A percentile compares a stretch with the other conserved stretches of the same genome.
Evolutionary conservation across 495 filamentous ascomycete species (phyloP).

Genomic region (Podospora sp.): DNA sequence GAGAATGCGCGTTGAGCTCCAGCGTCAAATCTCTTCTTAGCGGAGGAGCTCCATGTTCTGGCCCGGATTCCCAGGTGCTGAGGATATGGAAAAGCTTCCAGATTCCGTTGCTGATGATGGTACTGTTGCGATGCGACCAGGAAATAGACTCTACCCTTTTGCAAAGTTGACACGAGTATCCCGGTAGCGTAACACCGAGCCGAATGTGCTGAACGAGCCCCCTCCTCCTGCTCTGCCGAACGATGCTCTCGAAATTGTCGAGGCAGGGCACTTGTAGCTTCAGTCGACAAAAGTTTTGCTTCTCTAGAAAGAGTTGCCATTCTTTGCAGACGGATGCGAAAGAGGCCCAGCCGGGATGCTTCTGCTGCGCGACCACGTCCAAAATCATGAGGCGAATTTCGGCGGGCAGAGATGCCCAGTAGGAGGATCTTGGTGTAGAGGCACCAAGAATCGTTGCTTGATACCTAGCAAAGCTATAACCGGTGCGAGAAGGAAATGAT

Average conservation of each 20-base stretch:
- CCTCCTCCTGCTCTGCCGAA: conserved; percentile 10
- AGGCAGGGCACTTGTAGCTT: conserved; percentile 32
- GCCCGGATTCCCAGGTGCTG: conserved; percentile 22
- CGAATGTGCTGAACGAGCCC: too few relatives aligned
- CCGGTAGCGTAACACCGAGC: too few relatives aligned
- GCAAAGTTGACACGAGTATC: conserved; percentile 28
- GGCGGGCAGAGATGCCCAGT: too few relatives aligned
- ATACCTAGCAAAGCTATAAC: too few relatives aligned
- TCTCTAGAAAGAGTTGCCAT: conserved; percentile 22
- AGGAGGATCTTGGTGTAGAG: too few relatives aligned
- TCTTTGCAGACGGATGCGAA: conserved; percentile 22
- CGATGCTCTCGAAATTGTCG: conserved; percentile 26
- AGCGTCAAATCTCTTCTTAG: conserved; percentile 20
- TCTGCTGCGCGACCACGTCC: background rate
- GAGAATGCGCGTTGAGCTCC: conserved; percentile 32
- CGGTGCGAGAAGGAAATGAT: too few relatives aligned
- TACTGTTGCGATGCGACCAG: background rate
- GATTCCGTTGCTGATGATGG: conserved; percentile 24
- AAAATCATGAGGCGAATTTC: conserved; percentile 1
- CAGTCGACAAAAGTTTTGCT: conserved; percentile 21
- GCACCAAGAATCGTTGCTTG: too few relatives aligned
- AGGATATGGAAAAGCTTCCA: conserved; percentile 29
- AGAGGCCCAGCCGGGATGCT: conserved; percentile 13
- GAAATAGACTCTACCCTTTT: background rate
- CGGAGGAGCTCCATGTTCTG: too few relatives aligned